Evolutionary conservation across 2,329 filamentous ascomycete species (phyloP), one percentile per base, ranked within the genome.

Genomic region (Sporothrix dimorphospora): DNA sequence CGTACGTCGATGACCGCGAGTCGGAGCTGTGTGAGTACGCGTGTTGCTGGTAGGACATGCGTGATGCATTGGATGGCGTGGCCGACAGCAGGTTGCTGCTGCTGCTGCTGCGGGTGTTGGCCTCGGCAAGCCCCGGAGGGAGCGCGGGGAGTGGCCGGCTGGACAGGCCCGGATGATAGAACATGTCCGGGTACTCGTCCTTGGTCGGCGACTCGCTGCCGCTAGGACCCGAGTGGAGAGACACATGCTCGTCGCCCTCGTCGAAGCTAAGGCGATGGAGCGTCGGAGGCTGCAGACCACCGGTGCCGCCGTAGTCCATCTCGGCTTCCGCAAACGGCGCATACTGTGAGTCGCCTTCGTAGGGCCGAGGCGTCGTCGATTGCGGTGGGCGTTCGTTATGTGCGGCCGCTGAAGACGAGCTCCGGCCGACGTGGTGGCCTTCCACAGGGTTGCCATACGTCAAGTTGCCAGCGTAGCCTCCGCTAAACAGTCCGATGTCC

Each of bases 301-400:
- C 96, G n/a, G 94, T 98, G 8, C 93, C 94, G 67, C 89, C 92
- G 63, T 93, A 94, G 80, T 98, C 95, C 68, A 97, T 91, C 70
- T 92, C 88, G 6, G 92, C 93, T 71, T 90, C 86, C 16, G 83
- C 79, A 75, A 87, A 87, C 7, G 83, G 82, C 0, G 84, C 79
- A 70, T 81, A 83, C 16, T 75, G 79, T 1, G 79, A 77, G 6
- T 77, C 77, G 71, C 78, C 78, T 19, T 81, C 79, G 70, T 79
- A 79, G 80, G 74, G 82, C 79, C 73, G 83, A 77, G 69, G 85
- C 81, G 27, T 81, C 2, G 73, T 84, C 5, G 87, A 85, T 55
- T 89, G 78, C 14, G 84, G 84, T 8, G 87, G 84, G 57, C 81
- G 80, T 55, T 82, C 82, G 16, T 85, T 83, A 42, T 45, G 38